phyloP scores from a whole-genome alignment of 495 filamentous ascomycete genomes.

The Penicillium subrubescens region DNA sequence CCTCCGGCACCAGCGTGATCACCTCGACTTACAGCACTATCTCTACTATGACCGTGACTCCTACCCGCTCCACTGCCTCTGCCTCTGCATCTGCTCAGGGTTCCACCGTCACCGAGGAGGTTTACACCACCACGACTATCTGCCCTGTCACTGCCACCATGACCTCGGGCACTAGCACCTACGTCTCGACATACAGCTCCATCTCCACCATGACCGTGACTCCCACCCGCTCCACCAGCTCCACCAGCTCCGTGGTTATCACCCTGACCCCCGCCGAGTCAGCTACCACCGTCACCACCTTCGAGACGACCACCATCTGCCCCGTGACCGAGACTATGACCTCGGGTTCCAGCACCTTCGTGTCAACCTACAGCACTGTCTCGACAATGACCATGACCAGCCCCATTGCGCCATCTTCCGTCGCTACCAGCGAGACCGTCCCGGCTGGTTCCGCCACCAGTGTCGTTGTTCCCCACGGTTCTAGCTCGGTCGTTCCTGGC shows the following conservation, averaged over 20 bases:
- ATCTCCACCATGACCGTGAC: conserved; percentile 6
- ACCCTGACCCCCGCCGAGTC: neutral
- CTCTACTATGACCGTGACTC: conserved; percentile 2
- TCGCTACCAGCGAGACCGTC: neutral
- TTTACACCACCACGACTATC: conserved; percentile 2
- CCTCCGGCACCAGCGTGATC: neutral
- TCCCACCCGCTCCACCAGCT: neutral
- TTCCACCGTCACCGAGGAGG: neutral
- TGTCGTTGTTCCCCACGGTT: neutral
- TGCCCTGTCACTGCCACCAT: conserved; percentile 2
- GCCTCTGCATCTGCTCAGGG: neutral
- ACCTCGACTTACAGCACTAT: conserved; percentile 2
- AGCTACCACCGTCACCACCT: neutral
- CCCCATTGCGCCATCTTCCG: neutral
- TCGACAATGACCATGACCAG: conserved; percentile 1
- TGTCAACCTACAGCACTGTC: neutral
- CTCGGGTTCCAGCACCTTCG: neutral
- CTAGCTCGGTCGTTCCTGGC: neutral
- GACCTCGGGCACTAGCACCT: neutral
- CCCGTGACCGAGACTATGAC: conserved; percentile 3
- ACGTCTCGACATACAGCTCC: neutral
- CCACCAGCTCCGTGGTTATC: neutral
- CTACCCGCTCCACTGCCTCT: neutral
- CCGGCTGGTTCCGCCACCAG: neutral
- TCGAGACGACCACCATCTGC: conserved; percentile 1